Evolutionary conservation across 345 rosid species (phyloP).

Genomic region (Eucalyptus polybractea): DNA sequence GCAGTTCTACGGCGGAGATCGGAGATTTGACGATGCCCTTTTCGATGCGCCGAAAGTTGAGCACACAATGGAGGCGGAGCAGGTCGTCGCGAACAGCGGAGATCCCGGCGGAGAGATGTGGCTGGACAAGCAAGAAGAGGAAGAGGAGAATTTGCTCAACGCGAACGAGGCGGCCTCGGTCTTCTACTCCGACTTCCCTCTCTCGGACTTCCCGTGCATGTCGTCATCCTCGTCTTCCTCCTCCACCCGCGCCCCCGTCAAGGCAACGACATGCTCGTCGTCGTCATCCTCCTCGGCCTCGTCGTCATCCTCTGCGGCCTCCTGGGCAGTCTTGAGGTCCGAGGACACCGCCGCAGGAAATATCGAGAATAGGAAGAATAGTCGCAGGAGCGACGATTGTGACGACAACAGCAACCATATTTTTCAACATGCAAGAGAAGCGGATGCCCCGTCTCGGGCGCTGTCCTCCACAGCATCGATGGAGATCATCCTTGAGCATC

Average conservation of each 20-base stretch:
- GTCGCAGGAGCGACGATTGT: neutral
- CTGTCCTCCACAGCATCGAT: slow-evolving; percentile 72
- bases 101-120: neutral
- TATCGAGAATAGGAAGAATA: neutral
- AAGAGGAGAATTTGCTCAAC: slow-evolving; percentile 31
- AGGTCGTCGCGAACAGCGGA: slow-evolving; percentile 38
- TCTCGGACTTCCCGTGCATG: slow-evolving; percentile 93
- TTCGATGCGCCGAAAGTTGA: neutral
- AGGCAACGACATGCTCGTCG: slow-evolving; percentile 32
- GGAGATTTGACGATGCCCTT: neutral
- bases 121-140: neutral
- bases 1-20: neutral
- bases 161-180: slow-evolving; percentile 35
- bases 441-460: slow-evolving; percentile 15
- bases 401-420: neutral
- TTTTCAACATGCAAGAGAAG: neutral
- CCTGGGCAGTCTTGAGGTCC: slow-evolving; percentile 71
- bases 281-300: slow-evolving; percentile 45
- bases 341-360: slow-evolving; percentile 38
- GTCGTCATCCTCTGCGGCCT: slow-evolving; percentile 61
- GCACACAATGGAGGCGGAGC: neutral
- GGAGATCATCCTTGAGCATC: slow-evolving; percentile 28
- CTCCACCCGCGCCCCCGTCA: slow-evolving; percentile 61
- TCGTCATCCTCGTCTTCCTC: slow-evolving; percentile 92
- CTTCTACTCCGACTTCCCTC: slow-evolving; percentile 59